Evolutionary conservation across 1,284 basidiomycete genomes (phyloP).

Genomic region (Ceratobasidium sp.): DNA sequence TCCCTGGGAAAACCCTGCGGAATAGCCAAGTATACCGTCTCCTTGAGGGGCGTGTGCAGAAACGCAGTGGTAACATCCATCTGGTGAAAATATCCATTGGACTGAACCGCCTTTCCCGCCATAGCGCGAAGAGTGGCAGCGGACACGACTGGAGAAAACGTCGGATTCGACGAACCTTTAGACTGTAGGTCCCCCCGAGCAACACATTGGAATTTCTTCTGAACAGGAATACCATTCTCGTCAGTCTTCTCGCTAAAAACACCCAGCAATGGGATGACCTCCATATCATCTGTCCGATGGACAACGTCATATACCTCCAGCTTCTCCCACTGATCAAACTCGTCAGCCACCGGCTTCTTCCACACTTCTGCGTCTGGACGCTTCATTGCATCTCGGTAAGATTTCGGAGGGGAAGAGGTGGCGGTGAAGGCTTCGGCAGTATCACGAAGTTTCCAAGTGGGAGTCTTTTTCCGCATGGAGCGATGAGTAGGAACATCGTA

Average conservation of each 20-base stretch:
- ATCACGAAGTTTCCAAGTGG: too few relatives aligned
- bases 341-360: slow-evolving; percentile 1
- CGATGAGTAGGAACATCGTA: too few relatives aligned
- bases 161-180: not conserved
- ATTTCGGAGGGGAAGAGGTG: too few relatives aligned
- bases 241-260: slow-evolving; percentile 19
- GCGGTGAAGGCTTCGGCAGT: too few relatives aligned
- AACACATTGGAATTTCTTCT: slow-evolving; percentile 21
- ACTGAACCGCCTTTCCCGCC: not conserved
- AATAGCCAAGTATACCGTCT: slow-evolving; percentile 1
- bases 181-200: slow-evolving; percentile 4
- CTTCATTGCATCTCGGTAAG: slow-evolving; percentile 3
- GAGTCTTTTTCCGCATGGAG: too few relatives aligned
- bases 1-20: not conserved
- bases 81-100: slow-evolving; percentile 1
- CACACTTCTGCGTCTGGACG: slow-evolving; percentile 15
- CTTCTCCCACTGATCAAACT: slow-evolving; percentile 6
- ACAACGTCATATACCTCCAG: slow-evolving; percentile 11
- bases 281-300: not conserved
- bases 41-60: slow-evolving; percentile 2
- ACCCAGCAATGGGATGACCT: not conserved
- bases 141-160: slow-evolving; percentile 2
- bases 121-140: slow-evolving; percentile 6
- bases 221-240: not conserved
- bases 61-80: slow-evolving; percentile 10